Conservation (phyloP, 2,329 filamentous ascomycete species). For the Aspergillus uvarum region DNA sequence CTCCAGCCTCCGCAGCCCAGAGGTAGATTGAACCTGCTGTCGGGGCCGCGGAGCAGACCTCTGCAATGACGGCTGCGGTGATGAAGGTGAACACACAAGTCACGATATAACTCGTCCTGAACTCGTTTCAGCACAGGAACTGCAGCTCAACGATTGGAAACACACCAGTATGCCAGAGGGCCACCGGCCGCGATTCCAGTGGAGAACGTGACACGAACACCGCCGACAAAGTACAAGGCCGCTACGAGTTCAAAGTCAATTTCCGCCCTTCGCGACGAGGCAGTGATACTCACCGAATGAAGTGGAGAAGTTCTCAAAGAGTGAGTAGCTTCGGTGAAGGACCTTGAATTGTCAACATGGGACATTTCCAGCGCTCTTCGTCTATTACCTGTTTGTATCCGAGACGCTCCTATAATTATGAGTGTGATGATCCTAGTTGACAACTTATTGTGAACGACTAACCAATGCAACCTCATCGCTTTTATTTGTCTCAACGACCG, state of each 20-base stretch:
- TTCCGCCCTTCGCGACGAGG: background rate
- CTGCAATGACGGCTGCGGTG: background rate
- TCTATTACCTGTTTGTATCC: background rate
- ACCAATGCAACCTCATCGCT: background rate
- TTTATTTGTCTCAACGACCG: background rate
- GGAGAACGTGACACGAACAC: background rate
- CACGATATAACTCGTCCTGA: conserved; percentile 59
- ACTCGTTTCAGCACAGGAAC: background rate
- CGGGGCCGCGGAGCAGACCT: background rate
- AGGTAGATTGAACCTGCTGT: background rate
- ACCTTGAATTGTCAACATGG: background rate
- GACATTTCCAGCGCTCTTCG: background rate
- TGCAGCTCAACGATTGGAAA: background rate
- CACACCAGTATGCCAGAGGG: background rate
- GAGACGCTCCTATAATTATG: background rate
- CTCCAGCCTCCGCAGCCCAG: conserved; percentile 46
- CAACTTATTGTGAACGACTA: background rate
- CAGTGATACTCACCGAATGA: background rate
- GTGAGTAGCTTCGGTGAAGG: background rate
- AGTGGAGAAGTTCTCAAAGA: background rate
- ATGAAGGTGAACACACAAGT: conserved; percentile 49
- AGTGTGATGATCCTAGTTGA: background rate
- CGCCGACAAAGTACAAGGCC: background rate
- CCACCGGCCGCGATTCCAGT: background rate
- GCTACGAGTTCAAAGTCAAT: background rate